These are phyloP conservation scores for Pseudogymnoascus sp. DNA, from an alignment of 2,329 filamentous ascomycete species.

Conservation along the genomic window DNA sequence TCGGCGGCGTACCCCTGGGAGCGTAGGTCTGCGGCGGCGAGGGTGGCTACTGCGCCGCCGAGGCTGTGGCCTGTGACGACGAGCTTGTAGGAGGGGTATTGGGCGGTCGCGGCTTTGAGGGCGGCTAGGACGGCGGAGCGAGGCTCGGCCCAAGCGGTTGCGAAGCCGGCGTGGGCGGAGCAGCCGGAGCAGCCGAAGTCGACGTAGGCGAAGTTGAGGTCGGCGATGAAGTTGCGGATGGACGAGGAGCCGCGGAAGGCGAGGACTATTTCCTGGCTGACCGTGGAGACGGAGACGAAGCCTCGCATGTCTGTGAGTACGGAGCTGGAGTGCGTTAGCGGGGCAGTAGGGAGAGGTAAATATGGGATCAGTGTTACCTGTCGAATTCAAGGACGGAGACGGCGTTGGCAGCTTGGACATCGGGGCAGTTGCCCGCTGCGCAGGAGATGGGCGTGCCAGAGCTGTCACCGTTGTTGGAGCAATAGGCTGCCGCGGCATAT, in stretches of 20 bases:
- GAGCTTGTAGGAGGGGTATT: constrained; percentile 46
- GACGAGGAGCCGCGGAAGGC: constrained; percentile 49
- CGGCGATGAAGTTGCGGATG: constrained; percentile 14
- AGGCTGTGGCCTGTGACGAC: constrained; percentile 62
- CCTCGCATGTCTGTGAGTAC: constrained; percentile 39
- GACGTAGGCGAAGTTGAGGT: constrained; percentile 14
- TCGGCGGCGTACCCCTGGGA: constrained; percentile 41
- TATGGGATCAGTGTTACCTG: constrained; percentile 11
- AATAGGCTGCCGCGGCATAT: constrained; percentile 23
- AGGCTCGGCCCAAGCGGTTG: constrained; percentile 51
- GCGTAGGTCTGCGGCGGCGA: constrained; percentile 53
- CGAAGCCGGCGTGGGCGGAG: constrained; percentile 51
- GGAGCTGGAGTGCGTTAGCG: constrained; percentile 30
- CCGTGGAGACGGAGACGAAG: constrained; percentile 44
- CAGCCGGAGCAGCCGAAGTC: constrained; percentile 21
- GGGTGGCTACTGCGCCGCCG: constrained; percentile 55
- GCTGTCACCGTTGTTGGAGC: constrained; percentile 17
- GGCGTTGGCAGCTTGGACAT: constrained; percentile 16
- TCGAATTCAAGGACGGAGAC: constrained; percentile 16
- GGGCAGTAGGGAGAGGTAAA: background rate
- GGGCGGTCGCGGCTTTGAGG: constrained; percentile 28
- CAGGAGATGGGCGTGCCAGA: constrained; percentile 17
- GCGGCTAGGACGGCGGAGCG: constrained; percentile 34
- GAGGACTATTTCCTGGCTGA: constrained; percentile 48
- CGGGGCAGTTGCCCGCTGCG: constrained; percentile 17